These are phyloP conservation scores for Kodamaea kaohsiungensis DNA, from an alignment of 805 yeast genomes.

Conservation along the genomic window DNA sequence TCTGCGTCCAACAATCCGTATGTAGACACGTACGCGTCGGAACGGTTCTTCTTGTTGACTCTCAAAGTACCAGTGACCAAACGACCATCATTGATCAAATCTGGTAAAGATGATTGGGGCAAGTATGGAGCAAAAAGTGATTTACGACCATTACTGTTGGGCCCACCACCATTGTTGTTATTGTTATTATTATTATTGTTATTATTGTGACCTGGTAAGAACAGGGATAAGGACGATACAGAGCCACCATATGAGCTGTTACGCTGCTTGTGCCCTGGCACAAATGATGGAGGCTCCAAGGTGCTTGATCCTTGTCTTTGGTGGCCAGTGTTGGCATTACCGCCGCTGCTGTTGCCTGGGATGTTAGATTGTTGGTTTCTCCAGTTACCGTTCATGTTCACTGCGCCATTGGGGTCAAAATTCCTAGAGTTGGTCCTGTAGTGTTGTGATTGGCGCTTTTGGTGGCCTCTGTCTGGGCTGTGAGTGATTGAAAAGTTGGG, in stretches of 20 bases:
- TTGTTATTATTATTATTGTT: slow-evolving; percentile 27
- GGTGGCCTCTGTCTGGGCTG: slow-evolving; percentile 40
- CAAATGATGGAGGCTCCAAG: slow-evolving; percentile 49
- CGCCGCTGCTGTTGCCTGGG: neutral
- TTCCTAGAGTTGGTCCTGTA: slow-evolving; percentile 41
- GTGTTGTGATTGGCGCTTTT: slow-evolving; percentile 38
- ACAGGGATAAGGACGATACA: slow-evolving; percentile 47
- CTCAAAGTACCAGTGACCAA: slow-evolving; percentile 90
- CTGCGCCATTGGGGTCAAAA: slow-evolving; percentile 33
- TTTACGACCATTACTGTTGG: slow-evolving; percentile 55
- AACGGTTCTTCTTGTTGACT: slow-evolving; percentile 93
- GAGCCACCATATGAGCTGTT: slow-evolving; percentile 64
- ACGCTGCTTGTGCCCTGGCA: slow-evolving; percentile 79
- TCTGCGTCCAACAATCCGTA: slow-evolving; percentile 96
- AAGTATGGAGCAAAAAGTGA: slow-evolving; percentile 94
- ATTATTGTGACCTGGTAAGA: slow-evolving; percentile 29
- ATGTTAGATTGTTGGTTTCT: slow-evolving; percentile 51
- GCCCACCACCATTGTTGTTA: slow-evolving; percentile 20
- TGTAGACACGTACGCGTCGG: slow-evolving; percentile 98
- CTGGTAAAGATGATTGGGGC: slow-evolving; percentile 92
- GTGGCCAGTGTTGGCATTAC: slow-evolving; percentile 8
- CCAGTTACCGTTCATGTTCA: slow-evolving; percentile 61
- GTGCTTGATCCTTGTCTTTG: slow-evolving; percentile 30
- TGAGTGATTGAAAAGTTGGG: slow-evolving; percentile 47
- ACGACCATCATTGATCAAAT: slow-evolving; percentile 82